A percentile compares a stretch with the other conserved stretches of the same genome.
phyloP scores from a whole-genome alignment of 257 asterid species.

The Rauvolfia tetraphylla region DNA sequence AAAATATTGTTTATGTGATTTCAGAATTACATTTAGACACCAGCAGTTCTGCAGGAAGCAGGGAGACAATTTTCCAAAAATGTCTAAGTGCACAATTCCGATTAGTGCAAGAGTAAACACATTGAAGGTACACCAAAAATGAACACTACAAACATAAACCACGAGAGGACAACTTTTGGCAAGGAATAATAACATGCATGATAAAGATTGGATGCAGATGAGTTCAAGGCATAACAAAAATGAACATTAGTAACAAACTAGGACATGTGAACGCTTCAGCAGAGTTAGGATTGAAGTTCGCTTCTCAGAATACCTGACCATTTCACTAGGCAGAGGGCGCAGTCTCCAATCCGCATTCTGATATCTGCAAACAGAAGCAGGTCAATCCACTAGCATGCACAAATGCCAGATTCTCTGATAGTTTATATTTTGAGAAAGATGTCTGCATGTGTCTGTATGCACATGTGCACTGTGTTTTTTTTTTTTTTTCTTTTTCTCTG shows the following conservation, averaged over 20 bases:
- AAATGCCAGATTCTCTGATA: neutral
- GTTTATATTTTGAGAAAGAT: neutral
- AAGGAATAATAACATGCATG: neutral
- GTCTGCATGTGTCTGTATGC: too few species aligned
- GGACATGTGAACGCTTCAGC: neutral
- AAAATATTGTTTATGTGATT: neutral
- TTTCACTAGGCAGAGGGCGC: slow-evolving; percentile 86
- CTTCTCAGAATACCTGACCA: slow-evolving; percentile 56
- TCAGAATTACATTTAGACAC: neutral
- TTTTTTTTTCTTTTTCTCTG: neutral
- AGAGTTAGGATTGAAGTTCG: neutral
- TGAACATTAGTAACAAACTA: neutral
- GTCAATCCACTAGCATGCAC: slow-evolving; percentile 13
- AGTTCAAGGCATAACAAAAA: neutral
- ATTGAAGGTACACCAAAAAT: neutral
- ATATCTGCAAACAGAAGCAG: slow-evolving; percentile 51
- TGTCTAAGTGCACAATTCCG: neutral
- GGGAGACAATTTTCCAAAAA: neutral
- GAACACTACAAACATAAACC: neutral
- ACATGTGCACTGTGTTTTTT: neutral
- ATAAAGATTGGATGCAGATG: neutral
- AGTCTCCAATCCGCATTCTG: slow-evolving; percentile 99
- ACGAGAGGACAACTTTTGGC: neutral
- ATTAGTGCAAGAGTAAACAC: neutral
- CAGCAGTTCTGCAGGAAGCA: neutral